Evolutionary conservation across 1,284 basidiomycete species (phyloP).

Genomic region (Sporisorium sorghi): DNA sequence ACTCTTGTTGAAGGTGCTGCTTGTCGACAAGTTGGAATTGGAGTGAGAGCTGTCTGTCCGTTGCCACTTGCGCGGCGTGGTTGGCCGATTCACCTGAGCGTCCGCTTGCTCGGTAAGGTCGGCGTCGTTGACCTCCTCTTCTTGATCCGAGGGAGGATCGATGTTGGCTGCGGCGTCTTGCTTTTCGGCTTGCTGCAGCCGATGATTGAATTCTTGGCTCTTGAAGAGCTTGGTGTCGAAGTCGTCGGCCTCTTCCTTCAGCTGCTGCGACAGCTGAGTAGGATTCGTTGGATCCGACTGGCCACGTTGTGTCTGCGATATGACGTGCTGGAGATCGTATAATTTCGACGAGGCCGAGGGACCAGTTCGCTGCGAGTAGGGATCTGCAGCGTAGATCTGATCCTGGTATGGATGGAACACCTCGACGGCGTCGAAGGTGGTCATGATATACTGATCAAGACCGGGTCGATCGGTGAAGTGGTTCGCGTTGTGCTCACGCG

Average conservation of each 20-base stretch:
- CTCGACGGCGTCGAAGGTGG: constrained; percentile 83
- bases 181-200: constrained; percentile 56
- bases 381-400: constrained; percentile 43
- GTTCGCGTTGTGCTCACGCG: constrained; percentile 30
- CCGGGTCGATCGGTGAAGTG: constrained; percentile 57
- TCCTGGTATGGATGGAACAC: constrained; percentile 56
- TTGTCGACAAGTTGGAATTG: constrained; percentile 22
- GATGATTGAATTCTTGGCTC: constrained; percentile 61
- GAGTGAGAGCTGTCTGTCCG: constrained; percentile 37
- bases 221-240: constrained; percentile 67
- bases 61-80: constrained; percentile 17
- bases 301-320: constrained; percentile 58
- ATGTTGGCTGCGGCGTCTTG: constrained; percentile 35
- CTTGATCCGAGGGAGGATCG: constrained; percentile 35
- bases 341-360: constrained; percentile 44
- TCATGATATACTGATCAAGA: constrained; percentile 80
- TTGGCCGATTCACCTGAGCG: constrained; percentile 4
- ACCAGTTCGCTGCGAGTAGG: constrained; percentile 44
- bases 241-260: constrained; percentile 45
- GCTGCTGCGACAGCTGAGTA: constrained; percentile 40
- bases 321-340: constrained; percentile 51
- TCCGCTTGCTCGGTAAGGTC: constrained; percentile 11
- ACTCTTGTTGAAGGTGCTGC: constrained; percentile 29
- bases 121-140: constrained; percentile 17
- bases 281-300: constrained; percentile 35